Percentiles rank a stretch among this genome's conserved stretches.
Conservation (phyloP, 73 alveolate genomes). For the Paramecium octaurelia region DNA sequence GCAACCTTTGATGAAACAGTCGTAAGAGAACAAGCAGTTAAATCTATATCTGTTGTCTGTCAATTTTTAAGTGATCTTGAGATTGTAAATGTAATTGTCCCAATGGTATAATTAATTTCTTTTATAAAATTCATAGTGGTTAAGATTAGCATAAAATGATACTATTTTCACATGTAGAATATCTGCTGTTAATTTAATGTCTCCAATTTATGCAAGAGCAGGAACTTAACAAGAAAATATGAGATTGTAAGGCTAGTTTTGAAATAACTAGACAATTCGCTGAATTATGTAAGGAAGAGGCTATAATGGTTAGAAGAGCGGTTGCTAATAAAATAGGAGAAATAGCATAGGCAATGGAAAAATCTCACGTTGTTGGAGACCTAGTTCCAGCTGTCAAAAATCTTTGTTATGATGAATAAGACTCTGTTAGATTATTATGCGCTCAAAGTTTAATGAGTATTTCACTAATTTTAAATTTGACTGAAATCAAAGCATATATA, state of each 20-base stretch:
- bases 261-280: constrained; percentile 71
- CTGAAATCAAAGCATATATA: constrained; percentile 86
- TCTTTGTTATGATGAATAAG: constrained; percentile 91
- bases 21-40: constrained; percentile 84
- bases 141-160: constrained; percentile 87
- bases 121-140: constrained; percentile 33
- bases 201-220: constrained; percentile 86
- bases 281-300: constrained; percentile 95
- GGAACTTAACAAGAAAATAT: constrained; percentile 92
- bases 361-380: constrained; percentile 82
- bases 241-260: constrained; percentile 64
- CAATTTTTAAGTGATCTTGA: constrained; percentile 72
- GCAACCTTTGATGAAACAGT: constrained; percentile 81
- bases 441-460: constrained; percentile 84
- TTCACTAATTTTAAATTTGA: constrained; percentile 83
- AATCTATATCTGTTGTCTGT: constrained; percentile 70
- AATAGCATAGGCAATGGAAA: constrained; percentile 88
- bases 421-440: constrained; percentile 90
- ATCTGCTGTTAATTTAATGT: constrained; percentile 90
- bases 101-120: constrained; percentile 59
- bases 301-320: constrained; percentile 97
- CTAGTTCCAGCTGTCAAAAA: constrained; percentile 85
- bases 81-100: constrained; percentile 73
- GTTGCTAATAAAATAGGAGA: constrained; percentile 94
- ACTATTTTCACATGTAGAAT: constrained; percentile 92